Base-by-base conservation (phyloP, 306 rosid genomes). In the Acacia acuminata region DNA sequence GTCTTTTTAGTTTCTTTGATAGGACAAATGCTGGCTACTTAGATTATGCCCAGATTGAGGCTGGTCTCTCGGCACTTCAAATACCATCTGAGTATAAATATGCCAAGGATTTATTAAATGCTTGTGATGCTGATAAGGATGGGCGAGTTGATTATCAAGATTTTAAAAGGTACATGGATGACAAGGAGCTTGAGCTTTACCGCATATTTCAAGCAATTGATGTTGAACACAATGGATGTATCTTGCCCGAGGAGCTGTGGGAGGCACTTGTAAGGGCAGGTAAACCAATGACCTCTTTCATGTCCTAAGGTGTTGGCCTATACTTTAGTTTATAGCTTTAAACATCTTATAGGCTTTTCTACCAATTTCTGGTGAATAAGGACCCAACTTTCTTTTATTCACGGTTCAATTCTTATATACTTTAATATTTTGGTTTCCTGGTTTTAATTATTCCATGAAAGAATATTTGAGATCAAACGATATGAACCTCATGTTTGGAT, bases 241-340 rank as follows among this genome's bases (percentile, higher is more conserved):
- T 95, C 88, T 75, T 94, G 55, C 98, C 98, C 0, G 98, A 95
- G 87, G 98, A 95, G 92, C 97, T 95, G 1, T 95, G 91, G 94
- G 98, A 95, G 81, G 98, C 98, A 15, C 98, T 95, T 73, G 89
- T 93, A 13, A 90, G 77, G 86, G 95, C 98, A 85, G 98, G 98
- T 91, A 87, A 77, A 77, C 63, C 67, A 30, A 17, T 71, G 32
- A 14, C 76, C 58, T 71, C 60, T 61, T 65, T 44, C 71, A 15
- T 61, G 13, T 56, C 42, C 70, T 36, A 0, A 42, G 10, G 7
- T 79, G 79, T 71, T 15, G 8, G 43, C 9, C 53, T 19, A 50
- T n/a, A 2, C 32, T 48, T n/a, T 34, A 24, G 58, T 67, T 68
- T 36, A 56, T 50, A 50, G 55, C 30, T 79, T 68, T 42, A 24